phyloP scores from a whole-genome alignment of 2,329 filamentous ascomycete species.

The Hymenotorrendiella dingleyae region DNA sequence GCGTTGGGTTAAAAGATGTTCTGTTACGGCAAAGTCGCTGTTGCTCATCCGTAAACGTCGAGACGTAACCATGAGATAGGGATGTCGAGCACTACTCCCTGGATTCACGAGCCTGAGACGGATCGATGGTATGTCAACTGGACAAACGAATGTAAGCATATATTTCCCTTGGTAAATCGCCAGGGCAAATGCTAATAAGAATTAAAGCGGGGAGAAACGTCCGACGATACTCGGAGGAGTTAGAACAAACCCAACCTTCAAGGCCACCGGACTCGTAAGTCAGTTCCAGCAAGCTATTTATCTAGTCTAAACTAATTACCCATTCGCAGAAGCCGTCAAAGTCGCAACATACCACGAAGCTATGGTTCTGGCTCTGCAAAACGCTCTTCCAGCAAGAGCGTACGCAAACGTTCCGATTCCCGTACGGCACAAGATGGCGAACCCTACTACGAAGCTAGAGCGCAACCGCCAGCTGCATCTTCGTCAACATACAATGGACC shows the following conservation, averaged over 20 bases:
- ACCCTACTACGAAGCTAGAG: too few relatives aligned
- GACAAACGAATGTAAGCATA: conserved; percentile 10
- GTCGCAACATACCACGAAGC: too few relatives aligned
- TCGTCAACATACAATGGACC: too few relatives aligned
- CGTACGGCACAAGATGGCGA: background rate
- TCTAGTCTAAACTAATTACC: too few relatives aligned
- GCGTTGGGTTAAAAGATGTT: conserved; percentile 1
- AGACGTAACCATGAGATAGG: conserved; percentile 1
- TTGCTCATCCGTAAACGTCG: background rate
- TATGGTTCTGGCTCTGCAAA: background rate
- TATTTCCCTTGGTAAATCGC: background rate
- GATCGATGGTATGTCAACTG: conserved; percentile 11
- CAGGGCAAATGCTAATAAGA: conserved; percentile 1
- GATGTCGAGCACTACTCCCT: conserved; percentile 6
- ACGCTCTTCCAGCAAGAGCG: conserved; percentile 1
- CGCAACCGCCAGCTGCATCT: too few relatives aligned
- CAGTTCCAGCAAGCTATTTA: too few relatives aligned
- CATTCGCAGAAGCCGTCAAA: too few relatives aligned
- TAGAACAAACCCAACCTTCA: too few relatives aligned
- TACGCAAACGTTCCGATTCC: conserved; percentile 1
- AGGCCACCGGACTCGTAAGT: too few relatives aligned
- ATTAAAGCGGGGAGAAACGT: background rate
- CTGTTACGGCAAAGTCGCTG: conserved; percentile 1
- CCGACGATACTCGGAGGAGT: conserved; percentile 2
- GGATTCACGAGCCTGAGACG: conserved; percentile 7